Evolutionary conservation across 2,329 filamentous ascomycete genomes (phyloP), one percentile per base, ranked within the genome.

Genomic region (Aureobasidium musti): DNA sequence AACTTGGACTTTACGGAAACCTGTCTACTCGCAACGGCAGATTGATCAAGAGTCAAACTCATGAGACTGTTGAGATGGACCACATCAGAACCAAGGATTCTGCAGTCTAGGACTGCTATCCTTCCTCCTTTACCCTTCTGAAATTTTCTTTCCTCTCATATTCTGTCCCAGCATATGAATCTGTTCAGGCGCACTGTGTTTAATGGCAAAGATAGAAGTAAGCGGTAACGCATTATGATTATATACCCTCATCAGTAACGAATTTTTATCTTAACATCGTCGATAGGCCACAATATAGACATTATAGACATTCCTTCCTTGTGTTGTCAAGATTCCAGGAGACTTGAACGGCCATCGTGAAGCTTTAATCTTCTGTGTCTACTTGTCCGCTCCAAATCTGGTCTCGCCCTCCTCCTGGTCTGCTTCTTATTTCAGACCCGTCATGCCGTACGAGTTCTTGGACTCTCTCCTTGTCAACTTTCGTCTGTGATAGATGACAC

Each of bases 151-250:
- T 19, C 19, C 13, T 14, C 35, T 26, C 2, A 54, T 17, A 39
- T n/a, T n/a, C 35, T 11, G 13, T 41, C 37, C 35, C 13, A 23
- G 26, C 21, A n/a, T 28, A 8, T n/a, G 13, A 30, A 23, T 43
- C 23, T 19, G 54, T 23, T 19, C 28, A 33, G 4, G 21, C n/a
- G 26, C 54, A 26, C 11, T 30, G 19, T 43, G 19, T 45, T 21
- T 17, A 13, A 43, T 30, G 26, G 26, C 39, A 43, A 21, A 8
- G 54, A 23, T n/a, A 45, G 54, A 33, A n/a, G 19, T 8, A 45
- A 39, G 39, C 37, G 54, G 39, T 26, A 43, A 59, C 54, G 54
- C 54, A 59, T 59, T 59, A 59, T 59, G 54, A 59, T 59, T 59
- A 45, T 30, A 43, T 30, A 59, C 23, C 14, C 7, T 33, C 17